Percentiles rank a stretch among this genome's conserved stretches.
Conservation (phyloP, 495 filamentous ascomycete species). For the Chaetomium cochliodes region DNA sequence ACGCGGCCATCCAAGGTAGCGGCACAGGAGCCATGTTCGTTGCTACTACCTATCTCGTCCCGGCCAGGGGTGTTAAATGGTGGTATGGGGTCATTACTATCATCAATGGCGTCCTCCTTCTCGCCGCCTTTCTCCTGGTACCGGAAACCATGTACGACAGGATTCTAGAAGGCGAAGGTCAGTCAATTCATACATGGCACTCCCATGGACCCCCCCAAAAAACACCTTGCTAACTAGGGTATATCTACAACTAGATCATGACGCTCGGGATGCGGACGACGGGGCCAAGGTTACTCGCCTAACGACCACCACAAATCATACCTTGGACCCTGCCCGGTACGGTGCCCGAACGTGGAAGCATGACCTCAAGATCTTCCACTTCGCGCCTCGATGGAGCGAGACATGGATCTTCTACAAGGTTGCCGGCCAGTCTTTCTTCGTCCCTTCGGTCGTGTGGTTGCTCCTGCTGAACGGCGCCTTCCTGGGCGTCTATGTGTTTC, state of each 20-base stretch:
- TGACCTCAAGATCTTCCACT: slow-evolving; percentile 8
- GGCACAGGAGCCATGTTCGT: slow-evolving; percentile 12
- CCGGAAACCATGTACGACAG: slow-evolving; percentile 13
- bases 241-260: neutral
- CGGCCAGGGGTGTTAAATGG: slow-evolving; percentile 4
- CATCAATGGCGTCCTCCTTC: slow-evolving; percentile 7
- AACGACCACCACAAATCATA: neutral
- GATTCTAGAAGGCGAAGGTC: neutral
- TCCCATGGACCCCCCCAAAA: neutral
- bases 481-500: slow-evolving; percentile 5
- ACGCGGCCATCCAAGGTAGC: neutral
- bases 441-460: slow-evolving; percentile 9
- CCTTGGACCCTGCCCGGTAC: slow-evolving; percentile 5
- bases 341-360: slow-evolving; percentile 8
- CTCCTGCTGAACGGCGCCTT: slow-evolving; percentile 11
- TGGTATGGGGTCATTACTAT: slow-evolving; percentile 13
- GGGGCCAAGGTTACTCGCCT: neutral
- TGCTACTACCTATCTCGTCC: slow-evolving; percentile 8
- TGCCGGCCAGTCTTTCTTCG: slow-evolving; percentile 2
- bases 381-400: neutral
- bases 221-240: neutral
- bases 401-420: slow-evolving; percentile 12
- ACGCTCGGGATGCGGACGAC: neutral
- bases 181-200: neutral
- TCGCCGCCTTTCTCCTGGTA: slow-evolving; percentile 1